phyloP scores from a whole-genome alignment of 116 monocot genomes.

The Thalassia testudinum region DNA sequence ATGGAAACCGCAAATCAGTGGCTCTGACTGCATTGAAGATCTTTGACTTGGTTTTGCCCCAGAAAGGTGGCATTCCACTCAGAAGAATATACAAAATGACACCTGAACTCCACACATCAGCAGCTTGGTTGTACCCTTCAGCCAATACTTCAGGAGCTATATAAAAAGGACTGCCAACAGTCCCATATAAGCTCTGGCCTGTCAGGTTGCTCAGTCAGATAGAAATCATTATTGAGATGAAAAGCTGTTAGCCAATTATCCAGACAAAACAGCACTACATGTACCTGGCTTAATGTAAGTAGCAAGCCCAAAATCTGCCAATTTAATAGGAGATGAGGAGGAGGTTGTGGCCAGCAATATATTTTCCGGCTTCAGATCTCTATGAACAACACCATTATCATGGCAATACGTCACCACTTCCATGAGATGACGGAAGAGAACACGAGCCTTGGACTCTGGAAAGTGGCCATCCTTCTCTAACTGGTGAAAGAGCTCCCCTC shows the following conservation, averaged over 20 bases:
- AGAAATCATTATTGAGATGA: neutral
- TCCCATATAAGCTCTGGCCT: constrained; percentile 65
- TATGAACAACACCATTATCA: constrained; percentile 66
- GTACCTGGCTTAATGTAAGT: constrained; percentile 73
- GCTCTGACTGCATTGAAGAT: constrained; percentile 73
- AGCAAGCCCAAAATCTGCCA: constrained; percentile 86
- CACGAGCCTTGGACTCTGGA: constrained; percentile 38
- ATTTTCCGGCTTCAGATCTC: constrained; percentile 92
- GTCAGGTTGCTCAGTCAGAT: constrained; percentile 1
- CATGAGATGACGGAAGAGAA: constrained; percentile 55
- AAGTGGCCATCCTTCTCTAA: constrained; percentile 58
- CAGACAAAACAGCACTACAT: neutral
- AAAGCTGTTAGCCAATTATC: too few species aligned
- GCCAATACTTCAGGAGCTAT: constrained; percentile 82
- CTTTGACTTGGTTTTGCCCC: constrained; percentile 87
- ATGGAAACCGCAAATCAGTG: constrained; percentile 51
- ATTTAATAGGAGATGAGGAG: constrained; percentile 56
- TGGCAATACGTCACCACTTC: constrained; percentile 77
- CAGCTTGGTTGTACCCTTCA: constrained; percentile 82
- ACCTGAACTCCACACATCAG: constrained; percentile 94
- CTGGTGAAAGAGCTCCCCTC: constrained; percentile 73
- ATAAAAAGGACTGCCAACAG: constrained; percentile 89
- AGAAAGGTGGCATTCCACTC: constrained; percentile 84
- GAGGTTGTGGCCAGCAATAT: constrained; percentile 58
- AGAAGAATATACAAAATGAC: constrained; percentile 88